Percentiles rank a stretch among this genome's conserved stretches.
Evolutionary conservation across 805 yeast genomes (phyloP).

Genomic region (Yarrowia yakushimensis): DNA sequence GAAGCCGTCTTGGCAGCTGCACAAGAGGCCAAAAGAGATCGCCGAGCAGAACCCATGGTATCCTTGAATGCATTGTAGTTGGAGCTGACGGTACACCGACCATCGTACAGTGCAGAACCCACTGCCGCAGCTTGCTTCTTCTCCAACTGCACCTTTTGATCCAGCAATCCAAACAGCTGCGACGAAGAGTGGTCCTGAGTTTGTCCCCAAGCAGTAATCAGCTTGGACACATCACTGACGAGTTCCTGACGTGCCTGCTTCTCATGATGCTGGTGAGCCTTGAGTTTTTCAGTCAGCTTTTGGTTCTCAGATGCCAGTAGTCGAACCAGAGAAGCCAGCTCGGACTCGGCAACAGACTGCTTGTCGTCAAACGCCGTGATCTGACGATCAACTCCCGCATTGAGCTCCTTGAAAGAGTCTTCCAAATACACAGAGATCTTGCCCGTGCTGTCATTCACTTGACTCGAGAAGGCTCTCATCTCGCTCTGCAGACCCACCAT

Average conservation of each 20-base stretch:
- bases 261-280: background rate
- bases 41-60: background rate
- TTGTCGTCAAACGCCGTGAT: background rate
- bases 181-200: background rate
- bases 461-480: background rate
- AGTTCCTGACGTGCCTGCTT: conserved; percentile 11
- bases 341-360: conserved; percentile 5
- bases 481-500: conserved; percentile 3
- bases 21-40: background rate
- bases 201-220: background rate
- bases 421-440: background rate
- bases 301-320: conserved; percentile 3
- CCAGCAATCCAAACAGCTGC: background rate
- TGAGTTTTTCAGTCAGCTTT: background rate
- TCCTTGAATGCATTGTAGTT: background rate
- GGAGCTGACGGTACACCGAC: background rate
- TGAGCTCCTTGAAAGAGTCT: background rate
- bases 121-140: conserved; percentile 13
- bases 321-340: conserved; percentile 2
- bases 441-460: background rate
- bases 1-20: conserved; percentile 17
- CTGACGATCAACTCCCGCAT: background rate
- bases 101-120: conserved; percentile 1
- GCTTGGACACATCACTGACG: background rate
- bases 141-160: background rate